Conservation (phyloP, 2,329 filamentous ascomycete genomes). For the Hypoxylon sp. region DNA sequence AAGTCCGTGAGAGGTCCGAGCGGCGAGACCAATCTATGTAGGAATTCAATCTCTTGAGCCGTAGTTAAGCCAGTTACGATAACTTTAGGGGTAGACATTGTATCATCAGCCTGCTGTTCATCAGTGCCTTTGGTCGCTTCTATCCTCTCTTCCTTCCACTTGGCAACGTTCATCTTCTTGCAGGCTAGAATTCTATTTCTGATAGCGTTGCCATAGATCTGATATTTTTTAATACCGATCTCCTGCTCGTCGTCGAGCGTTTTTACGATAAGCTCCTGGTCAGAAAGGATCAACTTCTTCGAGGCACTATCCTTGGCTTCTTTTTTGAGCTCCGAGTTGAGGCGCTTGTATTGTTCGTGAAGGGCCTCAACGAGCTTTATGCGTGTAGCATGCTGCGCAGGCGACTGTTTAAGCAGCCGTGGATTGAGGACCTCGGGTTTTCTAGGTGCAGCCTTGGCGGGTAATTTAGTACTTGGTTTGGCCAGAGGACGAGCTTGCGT, state of each 20-base stretch:
- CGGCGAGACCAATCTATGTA: conserved; percentile 69
- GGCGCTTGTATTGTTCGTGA: conserved; percentile 69
- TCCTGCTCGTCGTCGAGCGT: conserved; percentile 82
- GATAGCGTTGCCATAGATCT: conserved; percentile 83
- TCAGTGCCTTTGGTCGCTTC: conserved; percentile 43
- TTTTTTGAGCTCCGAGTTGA: conserved; percentile 70
- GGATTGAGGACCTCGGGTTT: conserved; percentile 70
- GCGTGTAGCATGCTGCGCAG: conserved; percentile 64
- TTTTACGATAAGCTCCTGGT: conserved; percentile 72
- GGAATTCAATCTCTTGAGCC: conserved; percentile 72
- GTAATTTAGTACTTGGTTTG: conserved; percentile 20
- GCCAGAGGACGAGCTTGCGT: conserved; percentile 4
- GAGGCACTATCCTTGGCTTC: conserved; percentile 56
- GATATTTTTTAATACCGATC: conserved; percentile 69
- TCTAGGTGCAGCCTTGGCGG: conserved; percentile 35
- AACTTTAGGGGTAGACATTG: conserved; percentile 53
- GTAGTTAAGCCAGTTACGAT: conserved; percentile 75
- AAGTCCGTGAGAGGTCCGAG: conserved; percentile 68
- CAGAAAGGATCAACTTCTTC: conserved; percentile 63
- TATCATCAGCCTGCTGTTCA: conserved; percentile 47
- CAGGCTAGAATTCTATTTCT: conserved; percentile 80
- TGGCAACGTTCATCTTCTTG: conserved; percentile 74
- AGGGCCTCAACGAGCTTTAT: conserved; percentile 67
- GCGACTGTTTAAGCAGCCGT: conserved; percentile 65
- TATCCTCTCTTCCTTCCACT: conserved; percentile 73